phyloP scores from a whole-genome alignment of 192 early-diverging fungal genomes.

The Chytriomyces confervae region DNA sequence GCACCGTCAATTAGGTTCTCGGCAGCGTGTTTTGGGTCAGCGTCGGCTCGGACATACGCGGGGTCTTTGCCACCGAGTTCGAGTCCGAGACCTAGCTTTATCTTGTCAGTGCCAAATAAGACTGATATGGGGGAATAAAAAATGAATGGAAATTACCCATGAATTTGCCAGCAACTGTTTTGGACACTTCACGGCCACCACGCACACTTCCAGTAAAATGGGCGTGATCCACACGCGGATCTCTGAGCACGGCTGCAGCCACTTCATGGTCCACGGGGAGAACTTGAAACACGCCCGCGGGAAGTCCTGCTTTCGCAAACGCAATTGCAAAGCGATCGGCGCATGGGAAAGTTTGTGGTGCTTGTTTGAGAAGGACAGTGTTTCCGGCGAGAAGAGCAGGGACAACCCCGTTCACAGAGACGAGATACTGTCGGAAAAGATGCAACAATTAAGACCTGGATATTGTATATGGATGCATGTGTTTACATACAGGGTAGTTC shows the following conservation, averaged over 20 bases:
- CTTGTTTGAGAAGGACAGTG: slow-evolving; percentile 77
- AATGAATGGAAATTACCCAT: slow-evolving; percentile 48
- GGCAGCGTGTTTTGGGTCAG: slow-evolving; percentile 72
- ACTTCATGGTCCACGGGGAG: slow-evolving; percentile 45
- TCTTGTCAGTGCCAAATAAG: not conserved
- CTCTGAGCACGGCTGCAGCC: slow-evolving; percentile 58
- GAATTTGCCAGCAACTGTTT: slow-evolving; percentile 59
- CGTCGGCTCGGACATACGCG: slow-evolving; percentile 77
- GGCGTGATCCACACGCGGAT: slow-evolving; percentile 68
- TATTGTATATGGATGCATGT: not conserved
- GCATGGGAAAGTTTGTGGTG: slow-evolving; percentile 79
- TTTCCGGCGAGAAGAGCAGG: slow-evolving; percentile 83
- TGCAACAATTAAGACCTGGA: not conserved
- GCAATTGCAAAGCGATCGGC: slow-evolving; percentile 72
- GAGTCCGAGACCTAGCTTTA: slow-evolving; percentile 61
- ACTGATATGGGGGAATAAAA: not conserved
- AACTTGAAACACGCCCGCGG: slow-evolving; percentile 69
- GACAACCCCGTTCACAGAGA: slow-evolving; percentile 76
- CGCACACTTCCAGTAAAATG: slow-evolving; percentile 81
- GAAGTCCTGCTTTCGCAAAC: slow-evolving; percentile 72
- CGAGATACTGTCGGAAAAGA: slow-evolving; percentile 55
- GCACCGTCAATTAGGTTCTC: slow-evolving; percentile 81
- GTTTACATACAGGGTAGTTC: slow-evolving; percentile 71
- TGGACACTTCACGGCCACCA: slow-evolving; percentile 69
- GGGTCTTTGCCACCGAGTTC: slow-evolving; percentile 89